Percentiles rank a stretch among this genome's conserved stretches.
phyloP scores from a whole-genome alignment of 2,329 filamentous ascomycete species.

The Trichophyton mentagrophytes region DNA sequence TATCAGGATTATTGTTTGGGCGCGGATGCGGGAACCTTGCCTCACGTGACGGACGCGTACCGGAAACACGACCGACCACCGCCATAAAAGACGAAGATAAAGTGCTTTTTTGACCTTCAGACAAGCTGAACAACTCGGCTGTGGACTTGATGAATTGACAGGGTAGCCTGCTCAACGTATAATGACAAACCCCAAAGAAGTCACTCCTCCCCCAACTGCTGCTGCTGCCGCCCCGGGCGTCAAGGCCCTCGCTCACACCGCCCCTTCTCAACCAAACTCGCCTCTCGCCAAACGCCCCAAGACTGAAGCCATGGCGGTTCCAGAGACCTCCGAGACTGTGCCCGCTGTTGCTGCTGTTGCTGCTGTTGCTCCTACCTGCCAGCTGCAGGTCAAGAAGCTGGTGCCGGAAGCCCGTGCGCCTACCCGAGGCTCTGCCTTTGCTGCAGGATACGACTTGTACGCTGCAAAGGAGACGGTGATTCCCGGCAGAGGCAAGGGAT shows the following conservation, averaged over 20 bases:
- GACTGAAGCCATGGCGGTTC: constrained; percentile 19
- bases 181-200: constrained; percentile 19
- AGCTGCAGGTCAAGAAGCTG: constrained; percentile 79
- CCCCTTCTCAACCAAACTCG: constrained; percentile 53
- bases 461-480: constrained; percentile 60
- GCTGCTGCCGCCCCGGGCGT: constrained; percentile 15
- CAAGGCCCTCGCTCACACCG: constrained; percentile 27
- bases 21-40: no score
- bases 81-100: no score
- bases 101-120: no score
- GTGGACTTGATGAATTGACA: neutral
- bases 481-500: constrained; percentile 66
- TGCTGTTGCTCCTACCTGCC: constrained; percentile 34
- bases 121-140: no score
- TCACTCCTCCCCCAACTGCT: constrained; percentile 23
- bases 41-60: no score
- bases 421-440: constrained; percentile 75
- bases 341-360: constrained; percentile 7
- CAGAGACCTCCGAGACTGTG: constrained; percentile 13
- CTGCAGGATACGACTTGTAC: constrained; percentile 91
- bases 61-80: no score
- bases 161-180: neutral
- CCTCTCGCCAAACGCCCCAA: constrained; percentile 73
- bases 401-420: constrained; percentile 66
- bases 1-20: no score